Evolutionary conservation across 495 filamentous ascomycete species (phyloP).

Genomic region (Xylaria scruposa): DNA sequence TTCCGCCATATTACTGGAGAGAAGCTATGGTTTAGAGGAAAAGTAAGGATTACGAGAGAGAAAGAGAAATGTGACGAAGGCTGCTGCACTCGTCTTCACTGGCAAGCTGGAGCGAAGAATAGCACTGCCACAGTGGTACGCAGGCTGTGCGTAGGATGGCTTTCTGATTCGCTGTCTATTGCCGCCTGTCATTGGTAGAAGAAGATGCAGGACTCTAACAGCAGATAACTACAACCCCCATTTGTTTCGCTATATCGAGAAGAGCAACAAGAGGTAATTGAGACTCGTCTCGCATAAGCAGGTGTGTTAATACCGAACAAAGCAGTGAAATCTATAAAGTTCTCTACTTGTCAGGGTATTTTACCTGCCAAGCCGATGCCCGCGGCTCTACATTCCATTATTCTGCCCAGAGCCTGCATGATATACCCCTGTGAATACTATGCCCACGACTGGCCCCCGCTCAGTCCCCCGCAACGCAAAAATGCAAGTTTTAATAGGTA

Average conservation of each 20-base stretch:
- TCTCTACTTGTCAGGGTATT: no score
- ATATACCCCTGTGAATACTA: background rate
- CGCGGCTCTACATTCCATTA: background rate
- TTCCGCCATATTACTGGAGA: conserved; percentile 40
- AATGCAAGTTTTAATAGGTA: background rate
- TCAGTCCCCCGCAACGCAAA: background rate
- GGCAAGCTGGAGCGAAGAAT: no score
- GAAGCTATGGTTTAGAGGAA: background rate
- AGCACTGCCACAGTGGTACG: conserved; percentile 5
- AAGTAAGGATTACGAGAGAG: background rate
- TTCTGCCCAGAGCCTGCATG: background rate
- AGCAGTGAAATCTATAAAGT: no score
- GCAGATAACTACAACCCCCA: no score
- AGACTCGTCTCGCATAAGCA: no score
- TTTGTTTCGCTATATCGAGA: no score
- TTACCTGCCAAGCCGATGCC: background rate
- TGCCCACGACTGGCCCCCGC: background rate
- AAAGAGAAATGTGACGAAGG: background rate
- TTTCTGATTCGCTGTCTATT: background rate
- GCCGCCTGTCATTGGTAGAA: no score
- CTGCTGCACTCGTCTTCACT: no score
- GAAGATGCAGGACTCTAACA: no score
- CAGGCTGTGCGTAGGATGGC: background rate
- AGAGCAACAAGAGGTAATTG: no score
- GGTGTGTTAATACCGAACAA: no score